These are phyloP conservation scores for Phytopythium chamaehyphon DNA, from an alignment of 352 stramenopile genomes.

Conservation along the genomic window DNA sequence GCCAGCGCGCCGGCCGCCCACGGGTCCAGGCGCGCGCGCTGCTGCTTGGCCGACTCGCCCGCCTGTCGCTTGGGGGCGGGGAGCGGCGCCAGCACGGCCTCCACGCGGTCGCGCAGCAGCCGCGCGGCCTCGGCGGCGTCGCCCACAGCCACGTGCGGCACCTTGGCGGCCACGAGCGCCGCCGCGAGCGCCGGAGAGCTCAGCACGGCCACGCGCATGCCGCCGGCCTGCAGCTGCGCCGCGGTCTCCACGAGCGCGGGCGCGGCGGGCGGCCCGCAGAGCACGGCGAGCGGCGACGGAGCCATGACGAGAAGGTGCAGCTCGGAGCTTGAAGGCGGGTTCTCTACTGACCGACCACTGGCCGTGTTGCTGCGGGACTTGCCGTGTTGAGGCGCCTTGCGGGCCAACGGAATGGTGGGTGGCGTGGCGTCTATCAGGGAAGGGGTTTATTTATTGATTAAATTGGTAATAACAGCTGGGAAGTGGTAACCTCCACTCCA, in stretches of 20 bases:
- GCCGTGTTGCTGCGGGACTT: no score
- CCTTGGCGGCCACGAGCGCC: constrained; percentile 65
- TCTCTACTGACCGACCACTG: neutral
- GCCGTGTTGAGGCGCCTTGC: neutral
- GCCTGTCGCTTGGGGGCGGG: constrained; percentile 22
- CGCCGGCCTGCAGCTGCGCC: constrained; percentile 43
- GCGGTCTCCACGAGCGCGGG: constrained; percentile 43
- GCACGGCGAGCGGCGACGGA: constrained; percentile 57
- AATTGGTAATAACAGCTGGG: no score
- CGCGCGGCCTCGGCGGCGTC: constrained; percentile 62
- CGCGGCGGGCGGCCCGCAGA: constrained; percentile 51
- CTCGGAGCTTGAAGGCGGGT: neutral
- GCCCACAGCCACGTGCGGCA: constrained; percentile 65
- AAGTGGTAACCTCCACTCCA: no score
- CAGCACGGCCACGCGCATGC: constrained; percentile 62
- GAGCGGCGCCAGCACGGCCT: constrained; percentile 60
- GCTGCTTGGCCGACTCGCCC: constrained; percentile 27
- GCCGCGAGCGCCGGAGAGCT: constrained; percentile 43
- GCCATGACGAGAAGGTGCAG: constrained; percentile 5
- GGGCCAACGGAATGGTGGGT: constrained; percentile 1
- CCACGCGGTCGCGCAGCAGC: constrained; percentile 64
- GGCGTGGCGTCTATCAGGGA: no score
- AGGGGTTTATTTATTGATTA: no score
- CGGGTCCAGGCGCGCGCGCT: constrained; percentile 40
- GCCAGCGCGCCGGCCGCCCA: constrained; percentile 75